Base-by-base conservation (phyloP, 1,284 basidiomycete species). In the Fomitopsis pinicola region DNA sequence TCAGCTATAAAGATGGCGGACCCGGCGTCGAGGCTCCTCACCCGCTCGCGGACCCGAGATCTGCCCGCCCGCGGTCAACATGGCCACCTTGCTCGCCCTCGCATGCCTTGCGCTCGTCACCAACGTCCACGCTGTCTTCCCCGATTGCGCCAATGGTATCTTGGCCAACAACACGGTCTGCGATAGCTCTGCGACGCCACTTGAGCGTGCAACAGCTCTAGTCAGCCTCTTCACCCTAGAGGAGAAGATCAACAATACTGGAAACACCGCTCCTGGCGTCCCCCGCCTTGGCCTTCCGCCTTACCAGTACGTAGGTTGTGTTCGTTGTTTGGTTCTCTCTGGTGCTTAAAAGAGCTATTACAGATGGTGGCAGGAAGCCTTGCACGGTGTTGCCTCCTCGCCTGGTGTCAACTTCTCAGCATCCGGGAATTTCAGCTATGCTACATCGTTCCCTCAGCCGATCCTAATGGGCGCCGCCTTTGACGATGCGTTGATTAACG, bases 341-440 rank as follows among this genome's bases (percentile, higher is more conserved):
- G 12, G 4, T 42, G 8, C 42, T 60, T 36, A 53, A 44, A 26
- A 28, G 10, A 48, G 17, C 38, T 26, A 26, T 40, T 10, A 8
- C 12, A 35, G 61, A 53, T 62, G 61, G 61, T 62, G 61, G 61
- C 61, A 62, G n/a, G 61, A 62, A 38, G 55, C 28, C 14, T 53
- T 83, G 82, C 83, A 85, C 54, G 83, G 84, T 28, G 79, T 85
- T 14, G 82, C 82, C 2, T 15, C 17, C 0, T 83, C 82, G 66
- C 82, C 80, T 15, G 83, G 83, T 42, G 80, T 83, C 3, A 74
- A 71, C 6, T 86, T 84, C 65, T 75, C 81, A 0, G 33, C 72
- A 0, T 71, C 77, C 1, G 83, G 83, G 42, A 67, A 80, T 36
- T 86, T 83, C 69, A 82, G 80, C 65, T 80, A 73, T 63, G 82